Evolutionary conservation across 371 early-diverging fungal species (phyloP).

Genomic region (Apophysomyces ossiformis): DNA sequence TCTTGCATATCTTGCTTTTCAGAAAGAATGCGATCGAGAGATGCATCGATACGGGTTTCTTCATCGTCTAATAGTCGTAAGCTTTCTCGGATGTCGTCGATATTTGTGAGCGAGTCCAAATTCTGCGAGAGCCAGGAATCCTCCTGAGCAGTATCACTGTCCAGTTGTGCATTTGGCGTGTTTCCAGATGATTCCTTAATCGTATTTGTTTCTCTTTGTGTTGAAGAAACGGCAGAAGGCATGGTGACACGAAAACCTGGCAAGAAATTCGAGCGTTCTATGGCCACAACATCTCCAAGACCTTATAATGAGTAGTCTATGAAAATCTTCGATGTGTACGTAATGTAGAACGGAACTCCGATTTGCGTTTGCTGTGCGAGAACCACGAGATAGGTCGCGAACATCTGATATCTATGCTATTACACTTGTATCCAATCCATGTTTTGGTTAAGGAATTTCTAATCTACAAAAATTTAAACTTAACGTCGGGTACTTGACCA

Average conservation of each 20-base stretch:
- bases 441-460: no score
- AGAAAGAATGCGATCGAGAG: slow-evolving; percentile 61
- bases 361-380: no score
- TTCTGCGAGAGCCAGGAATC: slow-evolving; percentile 15
- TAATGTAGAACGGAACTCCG: no score
- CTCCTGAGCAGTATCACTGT: background rate
- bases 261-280: background rate
- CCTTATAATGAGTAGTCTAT: no score
- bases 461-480: no score
- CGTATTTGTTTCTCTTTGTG: background rate
- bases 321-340: no score
- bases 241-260: background rate
- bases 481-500: no score
- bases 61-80: slow-evolving; percentile 67
- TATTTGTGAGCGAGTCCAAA: slow-evolving; percentile 58
- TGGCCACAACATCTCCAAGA: background rate
- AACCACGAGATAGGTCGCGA: no score
- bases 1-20: slow-evolving; percentile 32
- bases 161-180: background rate
- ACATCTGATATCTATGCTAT: no score
- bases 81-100: slow-evolving; percentile 69
- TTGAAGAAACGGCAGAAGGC: background rate
- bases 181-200: background rate
- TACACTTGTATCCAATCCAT: no score
- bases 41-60: slow-evolving; percentile 67